These are phyloP conservation scores for Capronia americana DNA, from an alignment of 2,329 filamentous ascomycete genomes.

Conservation along the genomic window DNA sequence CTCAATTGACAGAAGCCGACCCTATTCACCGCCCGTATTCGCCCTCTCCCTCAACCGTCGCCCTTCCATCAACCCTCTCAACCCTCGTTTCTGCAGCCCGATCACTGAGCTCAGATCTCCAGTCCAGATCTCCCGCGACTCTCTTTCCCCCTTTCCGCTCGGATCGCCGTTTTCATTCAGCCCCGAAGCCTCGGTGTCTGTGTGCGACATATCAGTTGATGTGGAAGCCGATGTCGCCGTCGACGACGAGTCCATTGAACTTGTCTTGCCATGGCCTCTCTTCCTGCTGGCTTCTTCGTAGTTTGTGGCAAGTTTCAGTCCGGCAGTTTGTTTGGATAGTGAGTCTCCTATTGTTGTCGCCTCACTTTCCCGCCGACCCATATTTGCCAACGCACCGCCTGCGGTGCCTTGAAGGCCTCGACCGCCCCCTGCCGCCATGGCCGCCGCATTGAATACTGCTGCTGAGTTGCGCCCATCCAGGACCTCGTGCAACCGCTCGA, in stretches of 20 bases:
- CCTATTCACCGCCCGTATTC: slow-evolving; percentile 34
- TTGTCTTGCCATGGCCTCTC: slow-evolving; percentile 37
- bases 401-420: slow-evolving; percentile 76
- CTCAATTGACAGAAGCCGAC: neutral
- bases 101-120: slow-evolving; percentile 82
- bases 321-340: slow-evolving; percentile 17
- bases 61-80: slow-evolving; percentile 94
- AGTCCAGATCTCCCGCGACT: slow-evolving; percentile 71
- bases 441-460: slow-evolving; percentile 96
- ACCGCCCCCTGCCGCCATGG: slow-evolving; percentile 95
- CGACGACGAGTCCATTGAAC: slow-evolving; percentile 36
- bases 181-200: slow-evolving; percentile 34
- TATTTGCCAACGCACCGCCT: slow-evolving; percentile 54
- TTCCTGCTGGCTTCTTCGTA: slow-evolving; percentile 28
- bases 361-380: slow-evolving; percentile 45
- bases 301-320: slow-evolving; percentile 26
- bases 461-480: slow-evolving; percentile 94
- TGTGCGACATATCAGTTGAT: slow-evolving; percentile 38
- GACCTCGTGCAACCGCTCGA: slow-evolving; percentile 85
- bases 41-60: slow-evolving; percentile 74
- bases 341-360: slow-evolving; percentile 33
- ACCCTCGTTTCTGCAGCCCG: slow-evolving; percentile 88
- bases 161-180: slow-evolving; percentile 26
- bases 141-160: slow-evolving; percentile 14
- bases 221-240: slow-evolving; percentile 38